A percentile compares a stretch with the other conserved stretches of the same genome.
These are phyloP conservation scores for Xylariomycetidae sp. DNA, from an alignment of 2,329 filamentous ascomycete genomes.

Conservation along the genomic window DNA sequence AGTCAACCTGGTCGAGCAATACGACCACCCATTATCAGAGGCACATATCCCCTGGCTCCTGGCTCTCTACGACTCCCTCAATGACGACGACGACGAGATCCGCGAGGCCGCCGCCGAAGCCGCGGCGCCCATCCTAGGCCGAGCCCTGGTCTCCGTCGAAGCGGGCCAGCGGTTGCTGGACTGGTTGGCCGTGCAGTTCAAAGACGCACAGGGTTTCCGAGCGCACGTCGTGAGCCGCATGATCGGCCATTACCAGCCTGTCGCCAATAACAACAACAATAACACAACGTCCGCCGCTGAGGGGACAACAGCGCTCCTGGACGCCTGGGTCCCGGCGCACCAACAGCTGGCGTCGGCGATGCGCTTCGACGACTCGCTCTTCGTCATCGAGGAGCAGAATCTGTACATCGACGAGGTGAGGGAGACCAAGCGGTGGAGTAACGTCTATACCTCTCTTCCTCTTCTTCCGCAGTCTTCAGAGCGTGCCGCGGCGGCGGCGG, in stretches of 20 bases:
- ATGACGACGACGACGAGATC: conserved; percentile 91
- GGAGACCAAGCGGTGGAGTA: conserved; percentile 67
- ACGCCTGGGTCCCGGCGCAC: conserved; percentile 23
- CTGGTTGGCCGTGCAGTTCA: conserved; percentile 36
- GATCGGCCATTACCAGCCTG: conserved; percentile 23
- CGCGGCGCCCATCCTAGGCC: conserved; percentile 40
- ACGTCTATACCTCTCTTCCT: conserved; percentile 38
- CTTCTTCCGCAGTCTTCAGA: conserved; percentile 10
- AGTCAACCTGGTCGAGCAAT: conserved; percentile 18
- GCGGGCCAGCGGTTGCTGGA: conserved; percentile 40
- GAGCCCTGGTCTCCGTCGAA: conserved; percentile 41
- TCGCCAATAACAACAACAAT: conserved; percentile 6
- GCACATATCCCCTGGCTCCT: conserved; percentile 54
- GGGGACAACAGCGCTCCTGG: conserved; percentile 7
- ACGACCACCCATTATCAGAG: conserved; percentile 19
- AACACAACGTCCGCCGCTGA: conserved; percentile 6
- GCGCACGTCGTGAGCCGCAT: conserved; percentile 39
- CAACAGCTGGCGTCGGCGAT: conserved; percentile 41
- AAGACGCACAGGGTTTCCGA: conserved; percentile 31
- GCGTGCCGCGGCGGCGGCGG: conserved; percentile 4
- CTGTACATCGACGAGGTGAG: conserved; percentile 81
- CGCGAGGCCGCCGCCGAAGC: conserved; percentile 58
- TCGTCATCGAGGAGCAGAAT: conserved; percentile 88
- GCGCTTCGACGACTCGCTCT: conserved; percentile 63
- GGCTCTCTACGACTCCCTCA: conserved; percentile 69